These are phyloP conservation scores for Scedosporium aurantiacum DNA, from an alignment of 2,329 filamentous ascomycete species.

Conservation along the genomic window DNA sequence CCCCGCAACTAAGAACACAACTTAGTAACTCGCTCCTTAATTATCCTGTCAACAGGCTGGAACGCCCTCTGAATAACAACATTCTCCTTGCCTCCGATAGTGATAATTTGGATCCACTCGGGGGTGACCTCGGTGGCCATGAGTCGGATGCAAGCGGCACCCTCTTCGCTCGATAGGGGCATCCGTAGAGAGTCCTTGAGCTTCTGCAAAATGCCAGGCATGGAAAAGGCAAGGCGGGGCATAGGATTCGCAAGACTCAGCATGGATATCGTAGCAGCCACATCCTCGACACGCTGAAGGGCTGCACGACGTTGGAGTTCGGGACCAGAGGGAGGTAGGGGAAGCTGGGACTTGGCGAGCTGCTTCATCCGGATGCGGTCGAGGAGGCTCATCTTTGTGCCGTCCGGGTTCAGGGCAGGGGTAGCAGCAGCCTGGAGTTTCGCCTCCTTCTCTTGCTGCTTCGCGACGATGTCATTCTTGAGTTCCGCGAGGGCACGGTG, in stretches of 20 bases:
- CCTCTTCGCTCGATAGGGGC: slow-evolving; percentile 43
- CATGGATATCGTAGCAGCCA: slow-evolving; percentile 57
- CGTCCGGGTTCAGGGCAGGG: slow-evolving; percentile 28
- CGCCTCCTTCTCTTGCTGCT: slow-evolving; percentile 34
- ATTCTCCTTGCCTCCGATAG: slow-evolving; percentile 42
- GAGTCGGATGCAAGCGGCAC: slow-evolving; percentile 35
- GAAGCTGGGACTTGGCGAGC: slow-evolving; percentile 43
- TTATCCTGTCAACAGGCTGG: slow-evolving; percentile 26
- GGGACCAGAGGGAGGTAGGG: slow-evolving; percentile 43
- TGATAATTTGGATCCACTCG: slow-evolving; percentile 42
- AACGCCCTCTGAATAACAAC: slow-evolving; percentile 40
- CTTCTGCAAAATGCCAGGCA: slow-evolving; percentile 51
- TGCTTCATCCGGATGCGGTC: slow-evolving; percentile 68
- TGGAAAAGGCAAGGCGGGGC: slow-evolving; percentile 51
- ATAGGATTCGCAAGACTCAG: slow-evolving; percentile 42
- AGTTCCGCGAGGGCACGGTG: slow-evolving; percentile 59
- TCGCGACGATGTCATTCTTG: slow-evolving; percentile 46
- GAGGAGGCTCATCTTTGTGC: slow-evolving; percentile 54
- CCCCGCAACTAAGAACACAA: background rate
- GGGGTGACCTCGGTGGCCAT: slow-evolving; percentile 45
- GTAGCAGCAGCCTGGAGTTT: slow-evolving; percentile 19
- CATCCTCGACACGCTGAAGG: slow-evolving; percentile 56
- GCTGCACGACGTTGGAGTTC: slow-evolving; percentile 53
- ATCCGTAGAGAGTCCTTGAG: slow-evolving; percentile 55
- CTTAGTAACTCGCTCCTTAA: slow-evolving; percentile 20